Percentiles rank a stretch among this genome's conserved stretches.
Evolutionary conservation across 2,329 filamentous ascomycete genomes (phyloP).

Genomic region (Alternaria brassicicola): DNA sequence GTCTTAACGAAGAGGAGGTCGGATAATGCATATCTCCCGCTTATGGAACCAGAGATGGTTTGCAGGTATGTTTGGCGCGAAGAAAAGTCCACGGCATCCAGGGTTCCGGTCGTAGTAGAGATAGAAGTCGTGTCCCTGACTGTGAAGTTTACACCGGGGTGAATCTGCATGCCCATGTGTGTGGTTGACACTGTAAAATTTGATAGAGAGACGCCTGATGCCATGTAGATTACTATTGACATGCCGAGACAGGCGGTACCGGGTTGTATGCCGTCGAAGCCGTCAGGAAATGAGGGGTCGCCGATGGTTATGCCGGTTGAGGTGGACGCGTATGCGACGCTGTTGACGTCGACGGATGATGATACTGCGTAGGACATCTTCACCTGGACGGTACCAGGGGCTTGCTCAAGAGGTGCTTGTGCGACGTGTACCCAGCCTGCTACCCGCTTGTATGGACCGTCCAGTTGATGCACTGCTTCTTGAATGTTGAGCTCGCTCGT

Average conservation of each 20-base stretch:
- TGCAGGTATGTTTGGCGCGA: conserved; percentile 50
- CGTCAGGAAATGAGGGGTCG: conserved; percentile 31
- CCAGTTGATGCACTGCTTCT: conserved; percentile 40
- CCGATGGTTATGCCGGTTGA: conserved; percentile 35
- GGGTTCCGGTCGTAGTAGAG: conserved; percentile 43
- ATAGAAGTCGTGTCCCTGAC: conserved; percentile 43
- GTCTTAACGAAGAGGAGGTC: conserved; percentile 51
- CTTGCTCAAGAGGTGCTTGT: conserved; percentile 44
- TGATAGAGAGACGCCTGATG: conserved; percentile 39
- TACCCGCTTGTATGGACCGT: conserved; percentile 43
- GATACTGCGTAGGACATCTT: conserved; percentile 49
- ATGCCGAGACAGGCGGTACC: conserved; percentile 48
- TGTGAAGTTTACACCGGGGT: conserved; percentile 38
- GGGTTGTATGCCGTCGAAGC: conserved; percentile 30
- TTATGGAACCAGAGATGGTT: conserved; percentile 50
- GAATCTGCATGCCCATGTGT: conserved; percentile 49
- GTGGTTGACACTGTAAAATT: conserved; percentile 44
- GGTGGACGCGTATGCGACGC: conserved; percentile 37
- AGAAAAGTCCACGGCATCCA: conserved; percentile 42
- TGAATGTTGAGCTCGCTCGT: conserved; percentile 33
- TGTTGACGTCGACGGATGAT: conserved; percentile 36
- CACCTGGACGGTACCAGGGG: conserved; percentile 43
- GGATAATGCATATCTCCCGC: conserved; percentile 49
- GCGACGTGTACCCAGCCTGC: conserved; percentile 49
- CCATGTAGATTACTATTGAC: conserved; percentile 47